A percentile compares a stretch with the other conserved stretches of the same genome.
Evolutionary conservation across 176 grass and related monocot species (phyloP).

Genomic region (Alopecurus myosuroides): DNA sequence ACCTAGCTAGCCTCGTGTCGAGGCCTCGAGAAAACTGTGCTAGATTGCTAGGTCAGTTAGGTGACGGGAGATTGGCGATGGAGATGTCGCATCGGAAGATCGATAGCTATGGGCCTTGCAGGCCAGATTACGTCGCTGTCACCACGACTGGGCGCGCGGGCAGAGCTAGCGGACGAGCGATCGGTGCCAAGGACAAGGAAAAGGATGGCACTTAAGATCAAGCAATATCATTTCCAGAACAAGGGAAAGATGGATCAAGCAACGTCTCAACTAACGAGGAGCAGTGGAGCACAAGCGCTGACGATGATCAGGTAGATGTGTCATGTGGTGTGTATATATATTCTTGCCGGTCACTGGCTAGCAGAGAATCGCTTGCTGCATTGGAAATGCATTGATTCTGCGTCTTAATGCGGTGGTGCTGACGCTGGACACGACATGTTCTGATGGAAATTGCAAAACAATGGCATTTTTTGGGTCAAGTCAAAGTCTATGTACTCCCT

Average conservation of each 20-base stretch:
- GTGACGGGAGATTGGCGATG: not conserved
- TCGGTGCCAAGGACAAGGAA: not conserved
- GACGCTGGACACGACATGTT: no score
- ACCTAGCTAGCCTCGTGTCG: not conserved
- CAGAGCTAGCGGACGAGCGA: not conserved
- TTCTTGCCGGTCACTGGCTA: not conserved
- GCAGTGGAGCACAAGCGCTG: no score
- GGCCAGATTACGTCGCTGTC: not conserved
- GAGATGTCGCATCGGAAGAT: not conserved
- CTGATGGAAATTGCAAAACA: no score
- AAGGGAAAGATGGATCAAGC: not conserved
- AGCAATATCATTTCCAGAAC: not conserved
- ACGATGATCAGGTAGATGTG: not conserved
- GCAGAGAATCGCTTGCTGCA: no score
- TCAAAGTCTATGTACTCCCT: no score
- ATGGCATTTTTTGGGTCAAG: no score
- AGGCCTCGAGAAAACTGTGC: not conserved
- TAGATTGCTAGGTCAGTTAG: not conserved
- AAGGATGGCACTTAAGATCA: conserved; percentile 8
- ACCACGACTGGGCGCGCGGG: not conserved
- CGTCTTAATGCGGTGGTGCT: no score
- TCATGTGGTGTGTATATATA: no score
- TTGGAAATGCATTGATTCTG: no score
- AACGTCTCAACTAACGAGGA: not conserved
- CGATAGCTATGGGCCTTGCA: not conserved